These are phyloP conservation scores for Leptographium lundbergii DNA, from an alignment of 2,329 filamentous ascomycete species.

Conservation along the genomic window DNA sequence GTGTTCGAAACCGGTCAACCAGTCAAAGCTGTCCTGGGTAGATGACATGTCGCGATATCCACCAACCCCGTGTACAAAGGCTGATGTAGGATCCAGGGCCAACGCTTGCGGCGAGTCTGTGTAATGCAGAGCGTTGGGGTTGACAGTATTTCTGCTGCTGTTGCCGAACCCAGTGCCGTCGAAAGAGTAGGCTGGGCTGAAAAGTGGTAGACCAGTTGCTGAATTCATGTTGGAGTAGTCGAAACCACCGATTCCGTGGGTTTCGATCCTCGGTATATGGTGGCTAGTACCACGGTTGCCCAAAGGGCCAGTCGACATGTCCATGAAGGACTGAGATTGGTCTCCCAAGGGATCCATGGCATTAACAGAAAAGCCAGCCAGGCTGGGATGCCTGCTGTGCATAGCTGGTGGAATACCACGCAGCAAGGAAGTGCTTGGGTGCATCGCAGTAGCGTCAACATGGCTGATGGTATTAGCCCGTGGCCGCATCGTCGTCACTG, in stretches of 20 bases:
- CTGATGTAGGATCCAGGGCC: conserved; percentile 37
- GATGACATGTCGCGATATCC: conserved; percentile 18
- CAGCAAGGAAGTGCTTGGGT: conserved; percentile 39
- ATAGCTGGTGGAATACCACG: conserved; percentile 31
- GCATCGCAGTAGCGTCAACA: conserved; percentile 65
- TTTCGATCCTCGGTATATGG: conserved; percentile 73
- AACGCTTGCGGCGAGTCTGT: conserved; percentile 58
- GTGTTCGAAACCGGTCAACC: conserved; percentile 68
- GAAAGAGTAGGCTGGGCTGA: conserved; percentile 56
- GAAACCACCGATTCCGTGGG: conserved; percentile 51
- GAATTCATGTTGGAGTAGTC: conserved; percentile 64
- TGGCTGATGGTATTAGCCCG: conserved; percentile 95
- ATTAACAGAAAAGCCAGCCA: conserved; percentile 53
- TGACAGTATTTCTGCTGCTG: conserved; percentile 54
- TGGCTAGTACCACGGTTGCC: conserved; percentile 54
- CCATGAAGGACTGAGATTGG: conserved; percentile 40
- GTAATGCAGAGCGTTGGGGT: conserved; percentile 69
- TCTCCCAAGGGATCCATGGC: conserved; percentile 33
- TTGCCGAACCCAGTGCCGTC: conserved; percentile 57
- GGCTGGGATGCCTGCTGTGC: conserved; percentile 63
- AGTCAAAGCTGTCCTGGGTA: conserved; percentile 65
- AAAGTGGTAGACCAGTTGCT: conserved; percentile 54
- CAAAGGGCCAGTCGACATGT: conserved; percentile 53
- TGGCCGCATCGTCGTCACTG: conserved; percentile 53
- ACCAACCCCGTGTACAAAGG: conserved; percentile 23